phyloP scores from a whole-genome alignment of 495 filamentous ascomycete genomes.

The Amphirosellinia nigrospora region DNA sequence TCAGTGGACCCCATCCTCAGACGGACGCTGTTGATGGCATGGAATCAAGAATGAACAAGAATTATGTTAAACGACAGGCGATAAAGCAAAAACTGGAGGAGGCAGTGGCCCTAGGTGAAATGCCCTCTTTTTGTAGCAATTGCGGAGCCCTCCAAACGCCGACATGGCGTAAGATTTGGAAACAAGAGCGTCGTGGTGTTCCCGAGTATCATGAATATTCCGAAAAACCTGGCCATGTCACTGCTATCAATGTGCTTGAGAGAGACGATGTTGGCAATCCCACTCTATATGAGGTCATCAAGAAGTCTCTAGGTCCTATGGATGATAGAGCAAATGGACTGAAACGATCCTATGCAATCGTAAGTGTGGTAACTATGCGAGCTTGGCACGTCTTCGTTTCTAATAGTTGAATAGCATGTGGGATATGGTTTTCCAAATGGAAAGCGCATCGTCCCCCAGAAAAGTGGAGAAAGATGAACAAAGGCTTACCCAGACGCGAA shows the following conservation, averaged over 20 bases:
- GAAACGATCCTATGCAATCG: slow-evolving; percentile 87
- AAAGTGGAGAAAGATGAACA: slow-evolving; percentile 74
- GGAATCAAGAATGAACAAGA: slow-evolving; percentile 51
- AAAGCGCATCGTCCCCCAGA: slow-evolving; percentile 82
- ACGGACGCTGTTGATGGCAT: slow-evolving; percentile 40
- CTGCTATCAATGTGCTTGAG: slow-evolving; percentile 68
- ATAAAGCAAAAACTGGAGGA: slow-evolving; percentile 70
- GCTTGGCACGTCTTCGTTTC: not conserved
- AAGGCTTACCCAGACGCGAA: slow-evolving; percentile 53
- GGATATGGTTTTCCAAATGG: slow-evolving; percentile 89
- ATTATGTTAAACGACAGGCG: slow-evolving; percentile 61
- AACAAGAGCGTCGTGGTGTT: slow-evolving; percentile 66
- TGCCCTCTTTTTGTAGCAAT: slow-evolving; percentile 86
- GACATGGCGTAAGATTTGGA: slow-evolving; percentile 91
- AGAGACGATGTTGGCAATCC: slow-evolving; percentile 64
- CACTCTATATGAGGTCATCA: slow-evolving; percentile 71
- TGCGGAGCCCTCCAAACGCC: slow-evolving; percentile 95
- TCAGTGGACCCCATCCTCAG: slow-evolving; percentile 39
- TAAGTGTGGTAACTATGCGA: slow-evolving; percentile 49
- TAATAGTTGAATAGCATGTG: slow-evolving; percentile 66
- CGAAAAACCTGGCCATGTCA: slow-evolving; percentile 67
- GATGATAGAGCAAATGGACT: slow-evolving; percentile 68
- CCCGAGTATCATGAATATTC: slow-evolving; percentile 68
- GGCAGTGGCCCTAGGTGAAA: slow-evolving; percentile 71
- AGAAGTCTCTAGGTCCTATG: slow-evolving; percentile 67